A percentile compares a stretch with the other conserved stretches of the same genome.
Conservation (phyloP, 1,139 yeast species). For the Taiozyma onychis region DNA sequence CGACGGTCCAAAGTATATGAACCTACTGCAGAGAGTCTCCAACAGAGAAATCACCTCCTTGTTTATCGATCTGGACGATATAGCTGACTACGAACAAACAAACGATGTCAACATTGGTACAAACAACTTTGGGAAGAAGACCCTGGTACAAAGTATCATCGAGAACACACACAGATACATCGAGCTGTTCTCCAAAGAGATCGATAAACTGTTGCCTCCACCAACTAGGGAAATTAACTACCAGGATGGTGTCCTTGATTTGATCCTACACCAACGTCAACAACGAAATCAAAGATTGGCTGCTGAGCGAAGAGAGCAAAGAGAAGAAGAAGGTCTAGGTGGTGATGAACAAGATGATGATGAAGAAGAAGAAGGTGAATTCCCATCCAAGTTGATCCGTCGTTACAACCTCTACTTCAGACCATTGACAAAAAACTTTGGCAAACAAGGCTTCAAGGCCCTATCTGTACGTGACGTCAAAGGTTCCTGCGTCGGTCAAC, state of each 20-base stretch:
- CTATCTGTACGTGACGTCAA: constrained; percentile 86
- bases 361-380: constrained; percentile 38
- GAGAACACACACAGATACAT: constrained; percentile 74
- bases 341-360: constrained; percentile 25
- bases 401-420: constrained; percentile 83
- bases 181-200: constrained; percentile 68
- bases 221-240: constrained; percentile 74
- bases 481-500: constrained; percentile 78
- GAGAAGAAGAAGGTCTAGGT: constrained; percentile 27
- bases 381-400: constrained; percentile 83
- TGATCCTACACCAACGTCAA: constrained; percentile 83
- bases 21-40: constrained; percentile 71
- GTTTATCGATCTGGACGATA: constrained; percentile 77
- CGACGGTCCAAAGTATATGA: constrained; percentile 70
- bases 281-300: constrained; percentile 72
- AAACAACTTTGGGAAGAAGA: constrained; percentile 22
- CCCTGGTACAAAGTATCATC: constrained; percentile 52
- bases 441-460: constrained; percentile 39
- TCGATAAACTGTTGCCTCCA: constrained; percentile 79
- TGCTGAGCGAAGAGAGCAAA: constrained; percentile 58
- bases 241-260: constrained; percentile 89
- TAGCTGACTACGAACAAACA: constrained; percentile 52
- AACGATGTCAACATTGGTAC: constrained; percentile 26
- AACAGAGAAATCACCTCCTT: constrained; percentile 72
- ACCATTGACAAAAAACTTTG: constrained; percentile 47